Evolutionary conservation across 1,284 basidiomycete species (phyloP).

Genomic region (Ceratobasidium sp.): DNA sequence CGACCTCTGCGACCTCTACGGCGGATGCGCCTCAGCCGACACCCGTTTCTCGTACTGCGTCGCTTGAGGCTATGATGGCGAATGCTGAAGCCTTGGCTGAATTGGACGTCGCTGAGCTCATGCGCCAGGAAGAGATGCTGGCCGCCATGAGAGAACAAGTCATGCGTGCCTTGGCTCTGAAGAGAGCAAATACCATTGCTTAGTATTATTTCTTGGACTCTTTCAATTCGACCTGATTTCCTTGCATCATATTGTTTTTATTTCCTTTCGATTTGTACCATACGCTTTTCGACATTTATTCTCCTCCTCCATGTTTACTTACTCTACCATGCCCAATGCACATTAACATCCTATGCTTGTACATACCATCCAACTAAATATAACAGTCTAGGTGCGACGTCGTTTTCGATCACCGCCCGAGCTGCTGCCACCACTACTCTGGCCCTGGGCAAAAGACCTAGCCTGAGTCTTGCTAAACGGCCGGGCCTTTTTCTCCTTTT

Average conservation of each 20-base stretch:
- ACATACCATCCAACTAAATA: too few relatives aligned
- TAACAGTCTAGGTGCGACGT: background rate
- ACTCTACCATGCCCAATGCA: constrained; percentile 6
- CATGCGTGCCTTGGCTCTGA: constrained; percentile 4
- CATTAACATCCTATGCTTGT: constrained; percentile 4
- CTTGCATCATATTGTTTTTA: background rate
- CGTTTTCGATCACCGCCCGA: constrained; percentile 13
- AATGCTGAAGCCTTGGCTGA: constrained; percentile 24
- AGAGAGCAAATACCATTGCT: background rate
- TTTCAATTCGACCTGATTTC: background rate
- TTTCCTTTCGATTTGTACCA: constrained; percentile 14
- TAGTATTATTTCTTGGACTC: background rate
- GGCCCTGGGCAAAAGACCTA: constrained; percentile 11
- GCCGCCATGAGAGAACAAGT: constrained; percentile 25
- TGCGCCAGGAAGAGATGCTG: constrained; percentile 30
- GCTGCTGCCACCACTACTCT: constrained; percentile 2
- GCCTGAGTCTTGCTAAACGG: constrained; percentile 55
- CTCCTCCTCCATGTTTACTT: background rate
- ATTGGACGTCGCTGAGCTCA: constrained; percentile 13
- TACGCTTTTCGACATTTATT: background rate
- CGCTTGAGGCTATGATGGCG: constrained; percentile 19
- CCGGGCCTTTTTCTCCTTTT: constrained; percentile 87
- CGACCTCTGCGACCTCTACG: background rate
- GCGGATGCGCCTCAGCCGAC: background rate
- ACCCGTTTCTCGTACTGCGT: constrained; percentile 4